Percentiles rank a stretch among this genome's conserved stretches.
phyloP scores from a whole-genome alignment of 2,329 filamentous ascomycete genomes.

The Pleurostoma richardsiae region DNA sequence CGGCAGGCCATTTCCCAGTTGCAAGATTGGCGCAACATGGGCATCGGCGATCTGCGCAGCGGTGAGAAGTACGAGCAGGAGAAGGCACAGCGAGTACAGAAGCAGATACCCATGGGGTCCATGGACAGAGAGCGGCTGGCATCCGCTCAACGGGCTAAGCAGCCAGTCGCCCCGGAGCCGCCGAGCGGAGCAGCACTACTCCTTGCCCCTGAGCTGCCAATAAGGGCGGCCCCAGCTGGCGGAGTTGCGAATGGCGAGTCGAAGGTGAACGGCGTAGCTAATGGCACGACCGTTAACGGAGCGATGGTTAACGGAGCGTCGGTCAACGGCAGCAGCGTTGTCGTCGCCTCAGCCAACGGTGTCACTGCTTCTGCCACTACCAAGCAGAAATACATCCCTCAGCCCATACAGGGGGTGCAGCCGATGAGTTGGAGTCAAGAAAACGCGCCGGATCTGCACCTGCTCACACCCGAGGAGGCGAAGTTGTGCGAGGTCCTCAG shows the following conservation, averaged over 20 bases:
- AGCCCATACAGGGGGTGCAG: constrained; percentile 55
- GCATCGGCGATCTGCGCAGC: constrained; percentile 76
- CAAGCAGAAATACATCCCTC: constrained; percentile 47
- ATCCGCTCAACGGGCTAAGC: constrained; percentile 64
- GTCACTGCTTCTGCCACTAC: constrained; percentile 30
- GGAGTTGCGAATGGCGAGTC: constrained; percentile 19
- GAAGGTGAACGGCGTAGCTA: constrained; percentile 42
- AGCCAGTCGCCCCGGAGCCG: constrained; percentile 61
- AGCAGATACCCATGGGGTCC: constrained; percentile 65
- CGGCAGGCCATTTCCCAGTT: constrained; percentile 84
- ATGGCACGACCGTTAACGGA: constrained; percentile 43
- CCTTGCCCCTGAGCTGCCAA: constrained; percentile 72
- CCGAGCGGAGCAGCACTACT: constrained; percentile 71
- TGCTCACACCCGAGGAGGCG: constrained; percentile 77
- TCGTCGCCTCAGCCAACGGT: constrained; percentile 31
- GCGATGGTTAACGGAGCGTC: constrained; percentile 20
- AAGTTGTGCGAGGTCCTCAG: constrained; percentile 82
- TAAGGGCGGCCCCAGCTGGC: constrained; percentile 41
- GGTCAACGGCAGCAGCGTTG: constrained; percentile 36
- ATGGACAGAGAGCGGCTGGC: constrained; percentile 80
- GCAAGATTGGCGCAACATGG: constrained; percentile 86
- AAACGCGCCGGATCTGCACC: constrained; percentile 74
- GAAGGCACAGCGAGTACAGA: constrained; percentile 71
- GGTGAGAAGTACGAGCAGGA: constrained; percentile 93
- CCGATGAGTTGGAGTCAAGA: constrained; percentile 69